These are phyloP conservation scores for Reutealis trisperma DNA, from an alignment of 345 rosid genomes.

Conservation along the genomic window DNA sequence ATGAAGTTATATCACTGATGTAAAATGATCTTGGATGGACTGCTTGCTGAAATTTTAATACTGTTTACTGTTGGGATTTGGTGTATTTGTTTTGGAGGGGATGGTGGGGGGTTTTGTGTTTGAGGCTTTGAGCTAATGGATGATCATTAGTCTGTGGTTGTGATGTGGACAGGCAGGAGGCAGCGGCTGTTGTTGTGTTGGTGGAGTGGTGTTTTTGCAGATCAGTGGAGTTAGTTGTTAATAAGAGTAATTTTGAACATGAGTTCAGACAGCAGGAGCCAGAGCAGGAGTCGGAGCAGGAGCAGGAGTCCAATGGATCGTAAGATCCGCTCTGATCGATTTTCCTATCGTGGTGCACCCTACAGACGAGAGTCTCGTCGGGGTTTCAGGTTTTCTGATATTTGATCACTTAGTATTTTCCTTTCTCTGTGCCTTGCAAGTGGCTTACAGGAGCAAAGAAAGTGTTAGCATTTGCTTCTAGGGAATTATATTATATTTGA, in stretches of 20 bases:
- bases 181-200: conserved; percentile 50
- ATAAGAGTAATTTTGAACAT: conserved; percentile 46
- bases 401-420: conserved; percentile 24
- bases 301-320: conserved; percentile 90
- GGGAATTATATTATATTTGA: conserved; percentile 2
- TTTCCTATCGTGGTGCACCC: conserved; percentile 88
- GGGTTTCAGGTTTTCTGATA: conserved; percentile 74
- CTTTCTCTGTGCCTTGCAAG: conserved; percentile 17
- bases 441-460: conserved; percentile 7
- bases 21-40: conserved; percentile 36
- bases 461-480: background rate
- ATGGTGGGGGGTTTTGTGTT: conserved; percentile 30
- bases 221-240: conserved; percentile 49
- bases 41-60: conserved; percentile 41
- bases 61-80: conserved; percentile 43
- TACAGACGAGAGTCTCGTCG: conserved; percentile 77
- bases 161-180: conserved; percentile 74
- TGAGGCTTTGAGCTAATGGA: conserved; percentile 49
- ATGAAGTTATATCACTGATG: conserved; percentile 23
- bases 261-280: conserved; percentile 76
- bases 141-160: conserved; percentile 69
- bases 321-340: conserved; percentile 78
- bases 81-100: conserved; percentile 54
- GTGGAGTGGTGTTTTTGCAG: conserved; percentile 40
- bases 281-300: conserved; percentile 61